phyloP scores from a whole-genome alignment of 345 rosid species.

The Aurinia saxatilis region DNA sequence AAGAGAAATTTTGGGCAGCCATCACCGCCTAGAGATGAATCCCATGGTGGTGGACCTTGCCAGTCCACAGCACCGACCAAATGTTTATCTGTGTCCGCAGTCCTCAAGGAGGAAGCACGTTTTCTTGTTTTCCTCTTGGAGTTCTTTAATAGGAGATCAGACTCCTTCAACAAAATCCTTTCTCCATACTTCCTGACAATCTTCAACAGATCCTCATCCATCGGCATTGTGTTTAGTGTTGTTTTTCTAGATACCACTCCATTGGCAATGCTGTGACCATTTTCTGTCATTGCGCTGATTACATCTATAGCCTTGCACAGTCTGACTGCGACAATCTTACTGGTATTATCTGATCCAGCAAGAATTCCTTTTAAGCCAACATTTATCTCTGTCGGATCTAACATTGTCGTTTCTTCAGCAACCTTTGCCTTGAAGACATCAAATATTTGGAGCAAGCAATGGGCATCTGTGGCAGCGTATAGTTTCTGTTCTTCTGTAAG shows the following conservation, averaged over 20 bases:
- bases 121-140: slow-evolving; percentile 59
- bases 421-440: slow-evolving; percentile 41
- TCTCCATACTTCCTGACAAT: slow-evolving; percentile 66
- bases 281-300: slow-evolving; percentile 42
- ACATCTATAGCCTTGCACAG: slow-evolving; percentile 55
- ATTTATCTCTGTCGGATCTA: slow-evolving; percentile 25
- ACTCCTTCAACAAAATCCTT: slow-evolving; percentile 53
- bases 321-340: slow-evolving; percentile 29
- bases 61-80: slow-evolving; percentile 39
- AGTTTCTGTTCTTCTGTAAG: slow-evolving; percentile 83
- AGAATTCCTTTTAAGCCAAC: slow-evolving; percentile 68
- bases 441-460: slow-evolving; percentile 76
- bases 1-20: slow-evolving; percentile 85
- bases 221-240: slow-evolving; percentile 48
- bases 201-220: slow-evolving; percentile 56
- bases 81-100: slow-evolving; percentile 31
- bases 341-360: slow-evolving; percentile 26
- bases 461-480: slow-evolving; percentile 87
- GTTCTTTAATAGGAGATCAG: slow-evolving; percentile 56
- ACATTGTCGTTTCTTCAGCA: slow-evolving; percentile 30
- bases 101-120: slow-evolving; percentile 20
- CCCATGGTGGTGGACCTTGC: slow-evolving; percentile 93
- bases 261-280: slow-evolving; percentile 33
- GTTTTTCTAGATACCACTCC: slow-evolving; percentile 33
- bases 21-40: slow-evolving; percentile 68